Percentiles rank a stretch among this genome's conserved stretches.
These are phyloP conservation scores for Boletus semigastroideus DNA, from an alignment of 1,284 basidiomycete species.

Conservation along the genomic window DNA sequence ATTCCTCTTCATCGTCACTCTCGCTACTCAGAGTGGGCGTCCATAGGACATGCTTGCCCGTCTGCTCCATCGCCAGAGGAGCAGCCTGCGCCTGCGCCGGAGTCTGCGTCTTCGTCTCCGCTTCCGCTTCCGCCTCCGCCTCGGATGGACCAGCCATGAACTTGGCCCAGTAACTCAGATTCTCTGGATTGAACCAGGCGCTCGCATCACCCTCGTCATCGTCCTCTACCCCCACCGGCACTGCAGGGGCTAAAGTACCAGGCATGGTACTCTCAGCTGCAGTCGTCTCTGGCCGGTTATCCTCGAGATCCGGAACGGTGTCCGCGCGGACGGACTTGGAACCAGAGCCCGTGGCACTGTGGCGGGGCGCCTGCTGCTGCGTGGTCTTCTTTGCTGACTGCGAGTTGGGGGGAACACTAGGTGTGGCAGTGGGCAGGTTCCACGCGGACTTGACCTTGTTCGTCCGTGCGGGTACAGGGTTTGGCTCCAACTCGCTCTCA, in stretches of 20 bases:
- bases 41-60: conserved; percentile 36
- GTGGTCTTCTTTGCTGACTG: conserved; percentile 17
- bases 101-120: conserved; percentile 1
- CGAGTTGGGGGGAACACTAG: neutral
- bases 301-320: conserved; percentile 13
- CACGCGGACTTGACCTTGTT: conserved; percentile 23
- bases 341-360: conserved; percentile 3
- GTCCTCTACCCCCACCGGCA: conserved; percentile 7
- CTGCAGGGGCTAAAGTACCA: conserved; percentile 5
- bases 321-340: conserved; percentile 17
- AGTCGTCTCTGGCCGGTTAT: conserved; percentile 1
- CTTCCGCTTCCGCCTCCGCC: conserved; percentile 7
- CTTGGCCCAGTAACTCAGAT: conserved; percentile 28
- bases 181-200: conserved; percentile 27
- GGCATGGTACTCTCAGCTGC: conserved; percentile 7
- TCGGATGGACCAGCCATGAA: conserved; percentile 22
- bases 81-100: neutral
- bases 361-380: conserved; percentile 10
- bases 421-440: conserved; percentile 10
- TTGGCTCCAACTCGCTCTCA: conserved; percentile 16
- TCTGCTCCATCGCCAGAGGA: conserved; percentile 11
- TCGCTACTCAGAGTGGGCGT: conserved; percentile 28
- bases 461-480: conserved; percentile 2
- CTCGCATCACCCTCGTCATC: conserved; percentile 24
- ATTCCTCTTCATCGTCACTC: conserved; percentile 26